A percentile compares a stretch with the other conserved stretches of the same genome.
These are phyloP conservation scores for Trichoderma pleuroti DNA, from an alignment of 2,329 filamentous ascomycete species.

Conservation along the genomic window DNA sequence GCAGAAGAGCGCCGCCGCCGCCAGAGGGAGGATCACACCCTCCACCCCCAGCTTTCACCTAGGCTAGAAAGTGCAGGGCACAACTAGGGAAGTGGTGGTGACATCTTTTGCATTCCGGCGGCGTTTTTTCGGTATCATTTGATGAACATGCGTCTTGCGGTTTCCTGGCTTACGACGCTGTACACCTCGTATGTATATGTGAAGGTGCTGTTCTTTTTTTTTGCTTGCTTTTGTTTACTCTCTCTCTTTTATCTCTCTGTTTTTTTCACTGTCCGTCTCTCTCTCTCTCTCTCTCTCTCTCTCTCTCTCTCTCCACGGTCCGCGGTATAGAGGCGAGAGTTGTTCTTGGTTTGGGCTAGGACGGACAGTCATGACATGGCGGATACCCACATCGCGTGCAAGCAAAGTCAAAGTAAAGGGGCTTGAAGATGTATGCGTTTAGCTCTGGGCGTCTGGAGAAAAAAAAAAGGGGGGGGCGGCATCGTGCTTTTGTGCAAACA, in stretches of 20 bases:
- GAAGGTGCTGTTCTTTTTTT: neutral
- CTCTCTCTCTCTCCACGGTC: neutral
- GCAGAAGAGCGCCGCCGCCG: neutral
- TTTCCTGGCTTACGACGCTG: neutral
- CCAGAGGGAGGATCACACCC: neutral
- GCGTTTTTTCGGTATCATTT: slow-evolving; percentile 6
- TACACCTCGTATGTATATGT: neutral
- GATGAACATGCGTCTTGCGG: neutral
- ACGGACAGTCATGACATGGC: slow-evolving; percentile 10
- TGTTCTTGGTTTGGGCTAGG: neutral
- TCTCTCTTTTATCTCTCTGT: neutral
- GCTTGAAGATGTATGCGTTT: neutral
- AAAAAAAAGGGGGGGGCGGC: neutral
- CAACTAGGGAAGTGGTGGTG: neutral
- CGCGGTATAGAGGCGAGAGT: neutral
- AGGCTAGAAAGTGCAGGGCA: neutral
- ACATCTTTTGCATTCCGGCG: slow-evolving; percentile 3
- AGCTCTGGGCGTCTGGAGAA: neutral
- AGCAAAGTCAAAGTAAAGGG: neutral
- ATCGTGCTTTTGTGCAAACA: neutral
- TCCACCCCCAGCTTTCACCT: slow-evolving; percentile 3
- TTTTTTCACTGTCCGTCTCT: neutral
- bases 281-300: neutral
- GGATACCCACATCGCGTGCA: neutral
- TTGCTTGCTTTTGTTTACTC: neutral